Evolutionary conservation across 2,329 filamentous ascomycete species (phyloP), one percentile per base, ranked within the genome.

Genomic region (Rutstroemia sp.): DNA sequence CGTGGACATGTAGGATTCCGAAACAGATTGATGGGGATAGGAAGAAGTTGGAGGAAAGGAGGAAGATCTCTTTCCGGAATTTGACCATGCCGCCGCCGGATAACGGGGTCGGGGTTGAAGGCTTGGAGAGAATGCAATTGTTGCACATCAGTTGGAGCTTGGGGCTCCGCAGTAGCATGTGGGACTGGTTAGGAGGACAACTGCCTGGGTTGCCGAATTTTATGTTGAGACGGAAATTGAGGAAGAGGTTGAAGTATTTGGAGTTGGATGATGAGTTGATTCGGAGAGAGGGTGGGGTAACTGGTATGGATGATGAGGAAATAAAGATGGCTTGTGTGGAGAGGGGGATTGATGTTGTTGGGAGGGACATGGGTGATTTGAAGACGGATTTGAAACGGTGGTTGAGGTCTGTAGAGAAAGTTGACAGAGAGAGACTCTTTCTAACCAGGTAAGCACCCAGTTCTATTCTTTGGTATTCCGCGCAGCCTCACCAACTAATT

Each of bases 1-100:
- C 92, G 0, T 82, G 83, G 64, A 87, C 89, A 0, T 96, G 92
- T 70, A 82, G 90, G 10, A 87, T 96, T 57, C 92, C 92, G 0
- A 75, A 74, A 41, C 92, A 96, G 73, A 74, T 89, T 6, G 73
- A 77, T n/a, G 70, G 71, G 38, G 78, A 83, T 41, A 72, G 83
- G 58, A 73, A 81, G 51, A 67, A 78, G 61, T 72, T 76, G 1
- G 81, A 88, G 67, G 70, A 73, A 49, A 72, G 81, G 9, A 75
- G 85, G 9, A 67, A 61, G 34, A 68, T 68, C 1, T 78, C 77
- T 8, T 82, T 83, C 65, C 71, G 75, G 46, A 67, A 70, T 34
- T 56, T 72, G 57, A 59, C 72, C 61, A 51, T 58, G 38, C 61
- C 66, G 57, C 58, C 63, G 47, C 46, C 56, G 14, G 23, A n/a